Evolutionary conservation across 2,329 filamentous ascomycete genomes (phyloP), one percentile per base, ranked within the genome.

Genomic region (Arthrobotrys sinensis): DNA sequence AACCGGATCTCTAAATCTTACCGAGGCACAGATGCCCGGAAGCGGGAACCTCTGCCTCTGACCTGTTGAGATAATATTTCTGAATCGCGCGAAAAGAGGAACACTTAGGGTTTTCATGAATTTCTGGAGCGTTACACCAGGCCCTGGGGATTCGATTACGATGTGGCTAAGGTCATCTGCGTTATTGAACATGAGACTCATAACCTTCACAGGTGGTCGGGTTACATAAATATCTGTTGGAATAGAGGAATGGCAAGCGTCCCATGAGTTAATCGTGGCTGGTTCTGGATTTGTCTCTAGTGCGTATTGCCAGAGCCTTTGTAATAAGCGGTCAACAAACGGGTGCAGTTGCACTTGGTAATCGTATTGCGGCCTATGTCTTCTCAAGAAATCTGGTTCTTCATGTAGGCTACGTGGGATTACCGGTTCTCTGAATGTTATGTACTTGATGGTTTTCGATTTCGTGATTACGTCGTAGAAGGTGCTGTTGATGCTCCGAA

Each of bases 171-270:
- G n/a, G 46, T 50, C 28, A 14, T 28, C 11, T 1, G 36, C 21
- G 28, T 50, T 14, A 8, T 68, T 55, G 36, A 28, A 21, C 14
- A 34, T 55, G 2, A 45, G 3, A 21, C 46, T 21, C 12, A 68
- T 19, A 2, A 7, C 6, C 11, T 38, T 52, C 3, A 52, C 32
- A 38, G 62, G 62, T 12, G 62, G 62, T 7, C 62, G 43, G 1
- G 62, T 65, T n/a, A 65, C 48, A 14, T 21, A 65, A 21, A 40
- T 36, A 16, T 65, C 45, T 19, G 50, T 14, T 50, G 62, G 62
- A 19, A 65, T 50, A 11, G 28, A 5, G 7, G 11, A 10, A 21
- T 16, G n/a, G 8, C 16, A 14, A 2, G 28, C 4, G 24, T 3
- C 28, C 19, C 19, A 40, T 7, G 45, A 45, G 12, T 38, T 11